phyloP scores from a whole-genome alignment of 495 filamentous ascomycete species.

The Aspergillus sclerotioniger region DNA sequence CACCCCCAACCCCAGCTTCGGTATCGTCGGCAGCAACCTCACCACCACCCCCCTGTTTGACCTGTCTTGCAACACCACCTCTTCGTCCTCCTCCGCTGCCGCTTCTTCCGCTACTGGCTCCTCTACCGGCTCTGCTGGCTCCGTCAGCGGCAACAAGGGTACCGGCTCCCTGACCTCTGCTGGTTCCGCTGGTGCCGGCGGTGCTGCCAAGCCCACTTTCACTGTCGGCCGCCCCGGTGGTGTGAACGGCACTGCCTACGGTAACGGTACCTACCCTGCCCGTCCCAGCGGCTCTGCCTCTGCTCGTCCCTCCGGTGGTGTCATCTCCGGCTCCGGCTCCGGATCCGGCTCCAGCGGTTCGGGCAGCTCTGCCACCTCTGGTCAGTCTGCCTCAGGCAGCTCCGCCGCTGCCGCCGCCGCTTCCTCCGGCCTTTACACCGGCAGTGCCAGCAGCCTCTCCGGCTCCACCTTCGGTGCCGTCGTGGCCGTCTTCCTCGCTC shows the following conservation, averaged over 20 bases:
- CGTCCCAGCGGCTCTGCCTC: constrained; percentile 18
- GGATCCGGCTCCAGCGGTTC: constrained; percentile 10
- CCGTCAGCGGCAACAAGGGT: no score
- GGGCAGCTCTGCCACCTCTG: constrained; percentile 14
- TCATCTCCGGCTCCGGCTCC: constrained; percentile 6
- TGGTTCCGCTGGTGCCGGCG: constrained; percentile 16
- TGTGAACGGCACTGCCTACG: constrained; percentile 13
- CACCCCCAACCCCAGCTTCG: constrained; percentile 68
- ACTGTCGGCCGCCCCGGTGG: constrained; percentile 20
- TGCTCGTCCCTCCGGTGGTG: constrained; percentile 15
- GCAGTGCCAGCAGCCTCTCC: constrained; percentile 29
- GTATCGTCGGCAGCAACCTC: constrained; percentile 53
- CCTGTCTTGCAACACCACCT: constrained; percentile 52
- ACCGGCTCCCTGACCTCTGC: constrained; percentile 13
- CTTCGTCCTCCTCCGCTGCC: constrained; percentile 22
- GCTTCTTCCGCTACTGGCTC: constrained; percentile 16
- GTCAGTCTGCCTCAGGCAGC: constrained; percentile 2
- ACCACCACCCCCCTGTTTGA: constrained; percentile 61
- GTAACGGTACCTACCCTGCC: constrained; percentile 5
- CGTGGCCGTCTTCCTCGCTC: constrained; percentile 15
- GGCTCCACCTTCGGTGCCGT: constrained; percentile 34
- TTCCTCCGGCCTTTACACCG: constrained; percentile 21
- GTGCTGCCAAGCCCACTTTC: constrained; percentile 19
- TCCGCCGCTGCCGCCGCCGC: constrained; percentile 1
- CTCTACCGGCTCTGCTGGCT: constrained; percentile 13